phyloP scores from a whole-genome alignment of 2,329 filamentous ascomycete genomes.

The Ceratocystiopsis sp. region DNA sequence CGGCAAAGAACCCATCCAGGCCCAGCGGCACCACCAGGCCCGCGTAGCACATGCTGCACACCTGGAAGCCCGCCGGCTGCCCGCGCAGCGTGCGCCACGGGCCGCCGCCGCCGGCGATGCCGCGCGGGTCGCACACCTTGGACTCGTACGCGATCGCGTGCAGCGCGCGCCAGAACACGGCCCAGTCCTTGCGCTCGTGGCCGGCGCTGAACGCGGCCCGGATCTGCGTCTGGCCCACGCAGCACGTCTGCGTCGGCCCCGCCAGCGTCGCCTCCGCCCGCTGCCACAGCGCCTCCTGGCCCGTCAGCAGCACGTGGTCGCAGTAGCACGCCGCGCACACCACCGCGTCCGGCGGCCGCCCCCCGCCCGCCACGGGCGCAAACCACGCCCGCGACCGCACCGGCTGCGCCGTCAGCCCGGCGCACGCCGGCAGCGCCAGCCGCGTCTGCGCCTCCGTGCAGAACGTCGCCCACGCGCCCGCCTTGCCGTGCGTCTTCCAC shows the following conservation, averaged over 20 bases:
- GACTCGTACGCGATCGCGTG: slow-evolving; percentile 12
- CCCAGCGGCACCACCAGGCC: slow-evolving; percentile 16
- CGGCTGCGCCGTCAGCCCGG: neutral
- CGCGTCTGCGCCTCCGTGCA: slow-evolving; percentile 13
- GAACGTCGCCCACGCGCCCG: slow-evolving; percentile 19
- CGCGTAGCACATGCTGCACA: slow-evolving; percentile 21
- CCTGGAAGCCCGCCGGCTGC: slow-evolving; percentile 16
- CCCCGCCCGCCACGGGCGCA: slow-evolving; percentile 11
- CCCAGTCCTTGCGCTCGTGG: slow-evolving; percentile 14
- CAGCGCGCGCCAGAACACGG: slow-evolving; percentile 18
- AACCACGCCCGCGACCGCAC: slow-evolving; percentile 15
- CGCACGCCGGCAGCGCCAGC: slow-evolving; percentile 3
- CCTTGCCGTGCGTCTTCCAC: slow-evolving; percentile 12
- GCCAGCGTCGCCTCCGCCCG: slow-evolving; percentile 6
- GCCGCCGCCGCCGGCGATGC: slow-evolving; percentile 12
- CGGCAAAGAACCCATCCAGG: slow-evolving; percentile 15
- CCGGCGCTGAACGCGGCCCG: slow-evolving; percentile 16
- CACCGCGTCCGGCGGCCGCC: slow-evolving; percentile 9
- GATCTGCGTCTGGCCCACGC: slow-evolving; percentile 14
- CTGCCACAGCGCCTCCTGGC: slow-evolving; percentile 8
- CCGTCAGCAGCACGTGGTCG: slow-evolving; percentile 17
- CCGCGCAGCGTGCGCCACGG: slow-evolving; percentile 19
- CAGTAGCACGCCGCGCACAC: slow-evolving; percentile 21
- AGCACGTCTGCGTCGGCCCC: slow-evolving; percentile 12
- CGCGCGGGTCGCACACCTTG: slow-evolving; percentile 15